Percentiles rank a stretch among this genome's conserved stretches.
Evolutionary conservation across 202 grass and related monocot genomes (phyloP).

Genomic region (Panicum virgatum): DNA sequence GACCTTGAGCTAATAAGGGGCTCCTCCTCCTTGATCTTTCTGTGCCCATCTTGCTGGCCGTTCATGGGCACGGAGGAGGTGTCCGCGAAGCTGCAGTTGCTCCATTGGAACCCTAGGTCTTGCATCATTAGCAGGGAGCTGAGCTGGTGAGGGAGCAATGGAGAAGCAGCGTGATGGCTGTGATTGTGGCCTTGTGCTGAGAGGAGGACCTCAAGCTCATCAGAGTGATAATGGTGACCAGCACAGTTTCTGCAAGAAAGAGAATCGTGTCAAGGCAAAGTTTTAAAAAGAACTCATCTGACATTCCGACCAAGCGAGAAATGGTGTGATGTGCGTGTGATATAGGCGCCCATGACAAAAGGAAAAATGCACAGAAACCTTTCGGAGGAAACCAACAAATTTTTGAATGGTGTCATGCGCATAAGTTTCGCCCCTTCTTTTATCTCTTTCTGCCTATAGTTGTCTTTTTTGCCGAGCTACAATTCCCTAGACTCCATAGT

Average conservation of each 20-base stretch:
- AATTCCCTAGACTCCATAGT: slow-evolving; percentile 73
- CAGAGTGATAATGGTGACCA: slow-evolving; percentile 17
- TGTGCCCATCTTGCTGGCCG: slow-evolving; percentile 16
- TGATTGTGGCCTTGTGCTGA: slow-evolving; percentile 49
- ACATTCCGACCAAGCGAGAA: background rate
- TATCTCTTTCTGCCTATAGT: slow-evolving; percentile 14
- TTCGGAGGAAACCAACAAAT: slow-evolving; percentile 57
- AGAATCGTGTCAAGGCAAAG: background rate
- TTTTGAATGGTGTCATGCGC: slow-evolving; percentile 28
- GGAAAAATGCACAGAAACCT: slow-evolving; percentile 31
- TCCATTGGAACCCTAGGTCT: slow-evolving; percentile 88
- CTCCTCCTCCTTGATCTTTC: slow-evolving; percentile 57
- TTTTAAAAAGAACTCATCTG: background rate
- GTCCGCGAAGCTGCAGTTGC: slow-evolving; percentile 36
- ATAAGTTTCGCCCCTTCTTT: slow-evolving; percentile 31
- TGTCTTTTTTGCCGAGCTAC: slow-evolving; percentile 65
- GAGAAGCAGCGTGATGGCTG: slow-evolving; percentile 23
- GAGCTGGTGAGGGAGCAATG: slow-evolving; percentile 38
- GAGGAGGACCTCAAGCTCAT: slow-evolving; percentile 43
- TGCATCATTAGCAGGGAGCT: slow-evolving; percentile 67
- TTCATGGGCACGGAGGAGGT: background rate
- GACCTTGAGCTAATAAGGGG: slow-evolving; percentile 30
- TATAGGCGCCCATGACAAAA: slow-evolving; percentile 31
- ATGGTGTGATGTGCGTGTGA: too few species aligned
- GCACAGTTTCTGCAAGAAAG: slow-evolving; percentile 46